Conservation (phyloP, 2,329 filamentous ascomycete species). For the Parastagonospora nodorum region DNA sequence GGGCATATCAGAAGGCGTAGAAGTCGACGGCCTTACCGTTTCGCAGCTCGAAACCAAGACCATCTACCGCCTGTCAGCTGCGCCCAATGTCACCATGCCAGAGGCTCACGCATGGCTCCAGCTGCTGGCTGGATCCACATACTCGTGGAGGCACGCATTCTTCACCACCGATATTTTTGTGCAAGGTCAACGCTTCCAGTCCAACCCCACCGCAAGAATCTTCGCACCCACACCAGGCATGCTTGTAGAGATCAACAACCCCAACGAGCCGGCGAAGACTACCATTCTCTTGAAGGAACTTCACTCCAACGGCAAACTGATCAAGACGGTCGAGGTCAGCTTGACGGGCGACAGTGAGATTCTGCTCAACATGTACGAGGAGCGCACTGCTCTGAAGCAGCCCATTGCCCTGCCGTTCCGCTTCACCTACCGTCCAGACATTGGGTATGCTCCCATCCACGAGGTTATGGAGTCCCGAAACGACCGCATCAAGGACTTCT, state of each 20-base stretch:
- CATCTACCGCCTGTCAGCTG: slow-evolving; percentile 80
- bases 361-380: slow-evolving; percentile 87
- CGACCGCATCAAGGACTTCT: slow-evolving; percentile 98
- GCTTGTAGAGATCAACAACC: slow-evolving; percentile 83
- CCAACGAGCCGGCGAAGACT: slow-evolving; percentile 82
- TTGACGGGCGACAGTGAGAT: slow-evolving; percentile 78
- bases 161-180: slow-evolving; percentile 93
- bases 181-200: slow-evolving; percentile 95
- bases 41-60: slow-evolving; percentile 79
- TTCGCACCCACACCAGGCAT: slow-evolving; percentile 85
- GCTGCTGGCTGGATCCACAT: slow-evolving; percentile 80
- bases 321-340: slow-evolving; percentile 87
- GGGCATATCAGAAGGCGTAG: slow-evolving; percentile 66
- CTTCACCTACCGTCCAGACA: slow-evolving; percentile 93
- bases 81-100: slow-evolving; percentile 75
- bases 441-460: slow-evolving; percentile 94
- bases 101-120: slow-evolving; percentile 83
- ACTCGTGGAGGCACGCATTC: slow-evolving; percentile 93
- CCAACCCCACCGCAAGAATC: slow-evolving; percentile 91
- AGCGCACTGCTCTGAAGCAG: slow-evolving; percentile 82
- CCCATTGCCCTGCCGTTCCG: slow-evolving; percentile 82
- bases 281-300: slow-evolving; percentile 87
- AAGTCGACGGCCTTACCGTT: slow-evolving; percentile 84
- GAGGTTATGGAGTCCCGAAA: slow-evolving; percentile 97
- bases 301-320: slow-evolving; percentile 80